Conservation (phyloP, 345 rosid genomes). For the Dimocarpus longan region DNA sequence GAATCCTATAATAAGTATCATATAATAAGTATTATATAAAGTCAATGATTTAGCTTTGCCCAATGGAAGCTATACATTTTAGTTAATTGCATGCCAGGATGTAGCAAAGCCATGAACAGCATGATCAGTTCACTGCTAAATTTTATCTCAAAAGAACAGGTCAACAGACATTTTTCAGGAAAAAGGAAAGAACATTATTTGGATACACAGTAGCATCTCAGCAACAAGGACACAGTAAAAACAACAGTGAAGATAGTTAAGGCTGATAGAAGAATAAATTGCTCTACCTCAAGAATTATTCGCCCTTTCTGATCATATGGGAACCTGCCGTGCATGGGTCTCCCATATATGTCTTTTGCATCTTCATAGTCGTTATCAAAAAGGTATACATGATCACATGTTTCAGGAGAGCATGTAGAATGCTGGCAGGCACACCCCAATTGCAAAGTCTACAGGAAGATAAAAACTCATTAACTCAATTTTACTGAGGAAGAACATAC, state of each 20-base stretch:
- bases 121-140: background rate
- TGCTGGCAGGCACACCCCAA: slow-evolving; percentile 69
- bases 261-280: slow-evolving; percentile 8
- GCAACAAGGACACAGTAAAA: background rate
- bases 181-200: background rate
- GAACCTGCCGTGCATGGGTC: slow-evolving; percentile 71
- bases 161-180: background rate
- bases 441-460: slow-evolving; percentile 61
- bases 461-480: background rate
- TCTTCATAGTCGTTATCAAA: slow-evolving; percentile 88
- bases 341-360: slow-evolving; percentile 85
- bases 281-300: slow-evolving; percentile 79
- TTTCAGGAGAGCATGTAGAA: slow-evolving; percentile 62
- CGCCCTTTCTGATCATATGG: slow-evolving; percentile 82
- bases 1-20: background rate
- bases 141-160: background rate
- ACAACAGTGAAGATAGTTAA: slow-evolving; percentile 8
- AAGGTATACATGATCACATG: slow-evolving; percentile 95
- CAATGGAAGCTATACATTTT: background rate
- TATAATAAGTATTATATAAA: slow-evolving; percentile 11
- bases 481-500: background rate
- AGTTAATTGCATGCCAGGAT: background rate
- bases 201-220: background rate
- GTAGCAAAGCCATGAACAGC: background rate
- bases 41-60: background rate